Evolutionary conservation across 1,284 basidiomycete species (phyloP), one percentile per base, ranked within the genome.

Genomic region (Cystobasidium sp.): DNA sequence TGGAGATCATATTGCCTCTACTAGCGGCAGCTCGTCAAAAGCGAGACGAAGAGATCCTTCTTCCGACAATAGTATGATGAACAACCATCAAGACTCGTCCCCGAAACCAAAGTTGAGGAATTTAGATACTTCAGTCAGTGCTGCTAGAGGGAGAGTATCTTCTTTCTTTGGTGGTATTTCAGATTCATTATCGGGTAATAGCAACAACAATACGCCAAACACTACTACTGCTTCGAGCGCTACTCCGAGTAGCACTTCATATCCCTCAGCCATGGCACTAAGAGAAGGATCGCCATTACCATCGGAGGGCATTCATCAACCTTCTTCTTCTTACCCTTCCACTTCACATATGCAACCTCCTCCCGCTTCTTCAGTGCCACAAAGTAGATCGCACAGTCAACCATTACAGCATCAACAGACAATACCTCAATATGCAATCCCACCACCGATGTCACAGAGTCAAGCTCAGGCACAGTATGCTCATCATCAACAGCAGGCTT

Each of bases 81-180:
- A 22, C 31, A 5, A 22, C 12, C 43, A 31, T 10, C 20, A 6
- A 2, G 6, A 47, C 18, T 24, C 61, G 3, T n/a, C 61, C 1
- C 61, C 61, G 10, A 63, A 63, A 47, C 61, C 61, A 16, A 63
- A 63, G 24, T 44, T 63, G 61, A 46, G 61, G 22, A 63, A 63
- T 24, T 31, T 63, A 31, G 61, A 63, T 49, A 63, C 61, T 8
- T 49, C 43, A 16, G 47, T 49, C 37, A 37, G 31, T 12, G 46
- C 43, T 47, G 46, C 61, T 46, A 46, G 61, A 47, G 47, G 46
- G 8, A 63, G 31, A 49, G 61, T 63, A 16, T 63, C 61, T 12
- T 63, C 61, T 6, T 63, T 63, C 46, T 63, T 63, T 63, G 61
- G 61, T n/a, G 61, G 61, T 4, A 18, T 63, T 14, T 63, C 61